phyloP scores from a whole-genome alignment of 139 green algal genomes.

The Gonium pectorale region DNA sequence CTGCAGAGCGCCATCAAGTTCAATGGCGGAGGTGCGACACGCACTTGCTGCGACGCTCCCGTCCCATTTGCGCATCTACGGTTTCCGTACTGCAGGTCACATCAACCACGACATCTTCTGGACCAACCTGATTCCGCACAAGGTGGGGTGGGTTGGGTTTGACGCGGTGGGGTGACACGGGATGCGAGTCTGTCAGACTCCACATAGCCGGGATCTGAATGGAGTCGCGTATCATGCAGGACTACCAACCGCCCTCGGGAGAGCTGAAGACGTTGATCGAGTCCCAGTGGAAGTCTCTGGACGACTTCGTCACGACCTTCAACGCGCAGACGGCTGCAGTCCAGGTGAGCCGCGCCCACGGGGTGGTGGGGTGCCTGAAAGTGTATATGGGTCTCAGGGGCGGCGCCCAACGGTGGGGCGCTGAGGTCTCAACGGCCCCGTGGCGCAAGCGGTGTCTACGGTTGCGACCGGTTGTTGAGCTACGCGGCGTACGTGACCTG shows the following conservation, averaged over 20 bases:
- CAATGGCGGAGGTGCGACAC: conserved; percentile 89
- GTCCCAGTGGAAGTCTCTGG: conserved; percentile 90
- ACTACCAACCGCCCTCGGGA: conserved; percentile 82
- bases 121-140: conserved; percentile 89
- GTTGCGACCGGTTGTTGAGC: no score
- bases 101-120: conserved; percentile 99
- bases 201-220: not conserved
- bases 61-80: no score
- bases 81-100: conserved; percentile 80
- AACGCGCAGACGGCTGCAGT: conserved; percentile 84
- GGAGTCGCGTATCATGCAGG: conserved; percentile 57
- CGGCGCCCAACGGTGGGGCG: not conserved
- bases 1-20: conserved; percentile 95
- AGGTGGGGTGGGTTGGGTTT: no score
- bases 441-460: no score
- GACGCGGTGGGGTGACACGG: no score
- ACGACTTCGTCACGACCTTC: conserved; percentile 85
- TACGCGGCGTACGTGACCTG: no score
- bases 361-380: not conserved
- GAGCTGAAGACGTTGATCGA: conserved; percentile 86
- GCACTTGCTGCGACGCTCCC: not conserved
- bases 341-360: no score
- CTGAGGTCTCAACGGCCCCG: no score
- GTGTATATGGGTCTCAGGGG: not conserved
- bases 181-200: not conserved